Evolutionary conservation across 164 flowering plant genomes (phyloP), one percentile per base, ranked within the genome.

Genomic region (Pachysandra terminalis): DNA sequence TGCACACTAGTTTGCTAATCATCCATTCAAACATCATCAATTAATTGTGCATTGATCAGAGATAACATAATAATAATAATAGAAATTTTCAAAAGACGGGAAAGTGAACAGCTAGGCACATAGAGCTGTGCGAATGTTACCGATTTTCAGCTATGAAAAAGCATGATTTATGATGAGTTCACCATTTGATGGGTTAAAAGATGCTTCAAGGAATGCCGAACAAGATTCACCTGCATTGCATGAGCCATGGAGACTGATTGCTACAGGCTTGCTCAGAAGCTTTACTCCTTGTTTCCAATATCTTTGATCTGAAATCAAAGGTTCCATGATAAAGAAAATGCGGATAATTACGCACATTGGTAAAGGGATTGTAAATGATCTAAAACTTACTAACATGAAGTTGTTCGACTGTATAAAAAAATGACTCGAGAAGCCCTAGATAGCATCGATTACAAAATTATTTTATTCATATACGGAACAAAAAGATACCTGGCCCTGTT

Each of bases 281-380:
- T 88, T 90, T 70, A 95, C 96, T 49, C 89, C 99, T 83, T 95
- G 99, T 78, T 87, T 92, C 91, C 94, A 87, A 64, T 81, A 82
- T 78, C 85, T 86, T 52, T 79, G 67, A 72, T 81, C 99, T 95
- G 83, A 66, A 77, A 59, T 24, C n/a, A n/a, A n/a, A n/a, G n/a
- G n/a, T n/a, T n/a, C n/a, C n/a, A n/a, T n/a, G n/a, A n/a, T n/a
- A n/a, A n/a, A n/a, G n/a, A n/a, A n/a, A n/a, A n/a, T n/a, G n/a
- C n/a, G n/a, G n/a, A n/a, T n/a, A n/a, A n/a, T n/a, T n/a, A n/a
- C 26, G 16, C 68, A 58, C 17, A 21, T 8, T 1, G 21, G 35
- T 24, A 10, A 37, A 22, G 52, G 37, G 13, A 60, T n/a, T n/a
- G n/a, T 9, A 9, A 32, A 37, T 37, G 25, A 5, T 19, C 51